Percentiles rank a stretch among this genome's conserved stretches.
phyloP scores from a whole-genome alignment of 106 monocot genomes.

The Triglochin maritima region DNA sequence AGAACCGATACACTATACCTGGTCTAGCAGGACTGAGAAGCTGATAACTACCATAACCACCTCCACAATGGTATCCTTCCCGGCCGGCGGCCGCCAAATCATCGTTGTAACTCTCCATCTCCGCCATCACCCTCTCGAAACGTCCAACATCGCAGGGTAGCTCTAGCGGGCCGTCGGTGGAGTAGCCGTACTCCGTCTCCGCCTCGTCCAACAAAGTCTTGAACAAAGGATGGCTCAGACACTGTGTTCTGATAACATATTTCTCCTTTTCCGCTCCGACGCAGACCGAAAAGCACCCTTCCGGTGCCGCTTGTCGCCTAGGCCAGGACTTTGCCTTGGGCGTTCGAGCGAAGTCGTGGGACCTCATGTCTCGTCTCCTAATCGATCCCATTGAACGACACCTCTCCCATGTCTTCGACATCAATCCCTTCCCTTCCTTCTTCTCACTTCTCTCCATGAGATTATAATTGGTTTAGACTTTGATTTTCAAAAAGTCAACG shows the following conservation, averaged over 20 bases:
- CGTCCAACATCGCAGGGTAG: constrained; percentile 16
- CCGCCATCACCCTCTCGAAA: constrained; percentile 20
- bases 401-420: constrained; percentile 17
- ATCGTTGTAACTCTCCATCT: constrained; percentile 6
- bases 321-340: constrained; percentile 9
- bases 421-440: constrained; percentile 1
- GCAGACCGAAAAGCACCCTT: constrained; percentile 21
- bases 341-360: background rate
- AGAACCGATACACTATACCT: background rate
- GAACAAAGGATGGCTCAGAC: constrained; percentile 25
- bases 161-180: constrained; percentile 8
- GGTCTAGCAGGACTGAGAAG: constrained; percentile 1
- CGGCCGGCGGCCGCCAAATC: background rate
- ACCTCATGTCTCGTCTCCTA: background rate
- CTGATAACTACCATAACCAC: background rate
- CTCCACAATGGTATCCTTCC: background rate
- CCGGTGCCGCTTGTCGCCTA: constrained; percentile 14
- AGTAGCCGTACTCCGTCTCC: constrained; percentile 24
- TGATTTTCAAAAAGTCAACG: no score
- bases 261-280: constrained; percentile 19
- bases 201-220: constrained; percentile 23
- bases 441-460: background rate
- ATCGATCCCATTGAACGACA: constrained; percentile 13
- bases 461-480: no score
- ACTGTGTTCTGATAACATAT: constrained; percentile 20